Base-by-base conservation (phyloP, 169 alveolate species). In the Theileria annulata region DNA sequence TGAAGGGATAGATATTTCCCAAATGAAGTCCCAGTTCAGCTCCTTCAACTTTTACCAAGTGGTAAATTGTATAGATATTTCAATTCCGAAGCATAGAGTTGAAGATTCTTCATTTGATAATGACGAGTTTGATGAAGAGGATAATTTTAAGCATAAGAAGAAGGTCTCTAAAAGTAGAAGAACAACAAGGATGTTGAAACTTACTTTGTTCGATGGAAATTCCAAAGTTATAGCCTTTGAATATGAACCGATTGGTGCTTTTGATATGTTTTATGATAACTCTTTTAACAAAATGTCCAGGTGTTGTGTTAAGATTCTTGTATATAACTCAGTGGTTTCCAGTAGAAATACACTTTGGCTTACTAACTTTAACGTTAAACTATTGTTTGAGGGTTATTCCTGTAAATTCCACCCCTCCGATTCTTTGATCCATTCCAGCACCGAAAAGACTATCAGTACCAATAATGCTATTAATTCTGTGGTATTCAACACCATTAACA, bases 301-400 rank as follows among this genome's bases (percentile, higher is more conserved):
- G 23, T 83, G 90, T 59, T 83, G 85, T 25, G 86, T 69, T 23
- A 83, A 83, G 64, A 77, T 83, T 28, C 86, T 82, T 2, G 30
- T 83, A 19, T 69, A 72, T 49, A 83, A 83, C 66, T 25, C 58
- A 6, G 86, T 86, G 2, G 82, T 77, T 23, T 60, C 42, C 33
- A 69, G 76, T 0, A 58, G 86, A n/a, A 76, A 72, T 35, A 31
- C 77, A 13, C 31, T 76, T 10, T 83, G 90, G 90, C 23, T 83
- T 21, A 76, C 76, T n/a, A 79, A 69, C 17, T 17, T 33, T 21
- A 83, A 83, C 51, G 90, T 83, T 19, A 83, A 83, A 30, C 15
- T 83, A 47, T 28, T 83, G 70, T 83, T 83, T 47, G 86, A 83
- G 37, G 90, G 90, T 15, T 83, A 28, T 25, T 30, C 19, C 33